Evolutionary conservation across 2,329 filamentous ascomycete species (phyloP).

Genomic region (Fusarium albidum): DNA sequence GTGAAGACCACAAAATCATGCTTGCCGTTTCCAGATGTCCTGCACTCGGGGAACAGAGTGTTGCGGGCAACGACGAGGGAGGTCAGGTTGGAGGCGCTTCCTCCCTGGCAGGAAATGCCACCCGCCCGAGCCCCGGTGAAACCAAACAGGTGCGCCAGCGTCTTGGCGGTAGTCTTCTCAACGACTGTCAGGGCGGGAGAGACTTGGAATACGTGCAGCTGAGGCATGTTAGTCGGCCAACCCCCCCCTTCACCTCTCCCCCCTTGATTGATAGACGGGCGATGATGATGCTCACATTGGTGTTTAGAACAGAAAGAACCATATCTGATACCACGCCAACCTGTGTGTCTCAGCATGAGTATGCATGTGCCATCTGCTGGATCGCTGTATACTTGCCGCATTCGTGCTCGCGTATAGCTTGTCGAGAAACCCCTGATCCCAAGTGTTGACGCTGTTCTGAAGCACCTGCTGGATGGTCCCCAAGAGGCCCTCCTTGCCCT

Average conservation of each 20-base stretch:
- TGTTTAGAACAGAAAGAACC: constrained; percentile 86
- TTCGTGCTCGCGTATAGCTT: constrained; percentile 94
- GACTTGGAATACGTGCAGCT: constrained; percentile 85
- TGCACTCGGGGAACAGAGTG: constrained; percentile 81
- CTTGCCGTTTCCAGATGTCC: constrained; percentile 72
- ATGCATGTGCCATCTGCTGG: not conserved
- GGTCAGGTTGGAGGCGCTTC: constrained; percentile 83
- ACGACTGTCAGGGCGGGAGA: constrained; percentile 88
- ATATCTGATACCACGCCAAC: constrained; percentile 87
- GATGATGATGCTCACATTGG: constrained; percentile 69
- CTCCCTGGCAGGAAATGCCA: constrained; percentile 82
- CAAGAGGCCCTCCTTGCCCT: constrained; percentile 77
- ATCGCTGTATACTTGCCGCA: constrained; percentile 62
- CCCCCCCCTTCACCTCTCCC: too few species aligned
- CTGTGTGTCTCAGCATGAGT: constrained; percentile 46
- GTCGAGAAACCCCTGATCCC: constrained; percentile 95
- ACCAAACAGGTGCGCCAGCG: constrained; percentile 80
- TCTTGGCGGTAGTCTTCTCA: constrained; percentile 81
- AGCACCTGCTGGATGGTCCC: constrained; percentile 75
- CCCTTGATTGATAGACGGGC: not conserved
- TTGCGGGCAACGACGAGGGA: constrained; percentile 90
- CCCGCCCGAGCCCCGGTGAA: constrained; percentile 74
- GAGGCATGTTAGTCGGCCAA: constrained; percentile 10
- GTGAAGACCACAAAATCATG: constrained; percentile 85
- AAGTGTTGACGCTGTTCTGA: constrained; percentile 94